Evolutionary conservation across 208 protist genomes (phyloP).

Genomic region (Naegleria fowleri): DNA sequence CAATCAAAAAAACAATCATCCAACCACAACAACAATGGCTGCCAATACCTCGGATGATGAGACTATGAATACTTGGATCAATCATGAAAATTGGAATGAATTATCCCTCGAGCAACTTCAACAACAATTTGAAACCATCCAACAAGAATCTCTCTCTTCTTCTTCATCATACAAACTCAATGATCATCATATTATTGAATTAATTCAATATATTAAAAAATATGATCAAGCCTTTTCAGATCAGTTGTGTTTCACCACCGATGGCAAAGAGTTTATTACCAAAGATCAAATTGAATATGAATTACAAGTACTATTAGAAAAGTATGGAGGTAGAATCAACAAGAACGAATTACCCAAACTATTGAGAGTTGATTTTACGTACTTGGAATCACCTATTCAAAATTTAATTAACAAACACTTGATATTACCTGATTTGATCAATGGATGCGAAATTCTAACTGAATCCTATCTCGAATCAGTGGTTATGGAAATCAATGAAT

Average conservation of each 20-base stretch:
- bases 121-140: neutral
- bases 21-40: neutral
- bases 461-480: neutral
- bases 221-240: neutral
- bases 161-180: neutral
- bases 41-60: neutral
- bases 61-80: too few species aligned
- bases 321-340: neutral
- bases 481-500: neutral
- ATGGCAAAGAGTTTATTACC: neutral
- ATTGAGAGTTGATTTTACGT: neutral
- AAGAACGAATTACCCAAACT: neutral
- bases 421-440: neutral
- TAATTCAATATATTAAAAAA: neutral
- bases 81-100: neutral
- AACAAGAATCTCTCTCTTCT: neutral
- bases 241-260: neutral
- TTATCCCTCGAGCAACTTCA: neutral
- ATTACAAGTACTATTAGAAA: neutral
- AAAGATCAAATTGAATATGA: slow-evolving; percentile 1
- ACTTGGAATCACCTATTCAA: neutral
- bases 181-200: neutral
- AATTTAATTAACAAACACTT: neutral
- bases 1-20: too few species aligned
- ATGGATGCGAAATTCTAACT: neutral